Base-by-base conservation (phyloP, 2,329 filamentous ascomycete genomes). In the Elsinoe necatrix region DNA sequence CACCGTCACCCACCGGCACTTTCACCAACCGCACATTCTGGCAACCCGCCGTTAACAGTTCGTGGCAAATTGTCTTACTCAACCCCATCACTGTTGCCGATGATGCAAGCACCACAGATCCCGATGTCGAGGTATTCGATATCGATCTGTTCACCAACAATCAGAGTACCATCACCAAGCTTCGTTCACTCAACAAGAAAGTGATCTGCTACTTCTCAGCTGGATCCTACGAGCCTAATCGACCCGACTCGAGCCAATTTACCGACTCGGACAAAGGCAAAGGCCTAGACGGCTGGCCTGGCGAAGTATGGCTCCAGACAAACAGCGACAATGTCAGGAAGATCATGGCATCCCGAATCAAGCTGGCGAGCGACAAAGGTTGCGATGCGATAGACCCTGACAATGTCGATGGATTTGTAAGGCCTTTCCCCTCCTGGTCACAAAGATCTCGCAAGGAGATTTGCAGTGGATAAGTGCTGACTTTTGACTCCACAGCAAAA, bases 141-240 rank as follows among this genome's bases (percentile, higher is more conserved):
- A 83, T 85, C 58, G 74, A 81, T 59, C 72, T 82, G 8, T 81
- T 84, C 67, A 73, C 77, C 58, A 80, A 79, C 55, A 68, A 71
- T 9, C 70, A 72, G 14, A 65, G 69, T 7, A 74, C 70, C 1
- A 78, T 83, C 54, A 59, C 67, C 3, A 66, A 67, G 7, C 71
- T 84, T 11, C 77, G 82, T 42, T 61, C 62, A 2, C 63, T 74
- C 23, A 78, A 77, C 12, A 80, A 80, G 64, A 82, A 79, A 60
- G 79, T 87, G 54, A 83, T 89, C 58, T 89, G 86, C 73, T 89
- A 89, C 70, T 89, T 89, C 71, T 85, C 81, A 55, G 84, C 83
- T 0, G 86, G 86, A 1, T 84, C 80, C 8, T 87, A 79, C 63
- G 86, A 89, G 68, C 67, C 81, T 54, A 80, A 77, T 72, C 76